A percentile compares a stretch with the other conserved stretches of the same genome.
phyloP scores from a whole-genome alignment of 2,329 filamentous ascomycete genomes.

The Cercospora zeina region DNA sequence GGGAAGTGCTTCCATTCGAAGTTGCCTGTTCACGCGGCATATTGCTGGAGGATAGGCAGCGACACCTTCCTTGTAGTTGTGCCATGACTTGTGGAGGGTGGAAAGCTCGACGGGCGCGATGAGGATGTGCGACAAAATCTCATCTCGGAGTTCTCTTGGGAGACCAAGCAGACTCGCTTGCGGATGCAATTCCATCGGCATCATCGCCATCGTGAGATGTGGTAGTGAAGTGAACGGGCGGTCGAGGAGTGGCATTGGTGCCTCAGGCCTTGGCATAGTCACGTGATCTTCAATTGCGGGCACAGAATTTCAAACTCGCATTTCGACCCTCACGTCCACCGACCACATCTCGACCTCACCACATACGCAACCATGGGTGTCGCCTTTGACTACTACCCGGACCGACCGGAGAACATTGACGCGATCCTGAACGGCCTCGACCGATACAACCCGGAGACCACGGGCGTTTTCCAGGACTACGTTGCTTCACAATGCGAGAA shows the following conservation, averaged over 20 bases:
- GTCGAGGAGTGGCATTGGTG: neutral
- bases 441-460: slow-evolving; percentile 97
- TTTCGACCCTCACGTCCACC: neutral
- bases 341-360: neutral
- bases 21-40: slow-evolving; percentile 27
- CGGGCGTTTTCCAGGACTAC: slow-evolving; percentile 89
- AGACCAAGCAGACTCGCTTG: slow-evolving; percentile 29
- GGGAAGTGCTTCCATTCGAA: slow-evolving; percentile 30
- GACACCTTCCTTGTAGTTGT: slow-evolving; percentile 23
- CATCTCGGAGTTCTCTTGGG: slow-evolving; percentile 33
- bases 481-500: slow-evolving; percentile 92
- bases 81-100: slow-evolving; percentile 27
- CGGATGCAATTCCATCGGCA: neutral
- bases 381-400: slow-evolving; percentile 81
- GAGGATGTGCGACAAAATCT: slow-evolving; percentile 30
- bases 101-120: slow-evolving; percentile 30
- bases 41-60: slow-evolving; percentile 29
- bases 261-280: neutral
- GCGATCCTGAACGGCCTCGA: slow-evolving; percentile 95
- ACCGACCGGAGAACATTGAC: slow-evolving; percentile 89
- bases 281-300: slow-evolving; percentile 1
- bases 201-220: neutral
- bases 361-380: slow-evolving; percentile 44
- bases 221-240: neutral
- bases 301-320: slow-evolving; percentile 21